Conservation (phyloP, 2,329 filamentous ascomycete genomes). For the Botrytis fabae region DNA sequence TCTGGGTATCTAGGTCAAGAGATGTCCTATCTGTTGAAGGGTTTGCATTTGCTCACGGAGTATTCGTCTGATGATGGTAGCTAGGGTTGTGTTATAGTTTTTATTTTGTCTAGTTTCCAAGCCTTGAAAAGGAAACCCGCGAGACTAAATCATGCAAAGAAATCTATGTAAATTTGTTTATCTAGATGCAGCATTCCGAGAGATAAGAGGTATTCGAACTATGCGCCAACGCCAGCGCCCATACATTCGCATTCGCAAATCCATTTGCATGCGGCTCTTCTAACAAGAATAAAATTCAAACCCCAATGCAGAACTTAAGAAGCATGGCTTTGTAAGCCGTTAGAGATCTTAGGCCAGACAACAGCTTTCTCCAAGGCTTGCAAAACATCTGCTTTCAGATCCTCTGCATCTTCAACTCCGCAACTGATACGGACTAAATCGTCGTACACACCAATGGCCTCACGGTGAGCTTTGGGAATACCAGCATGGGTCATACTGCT, state of each 20-base stretch:
- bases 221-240: slow-evolving; percentile 9
- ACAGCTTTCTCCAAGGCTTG: slow-evolving; percentile 80
- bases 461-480: slow-evolving; percentile 85
- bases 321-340: slow-evolving; percentile 29
- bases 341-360: slow-evolving; percentile 41
- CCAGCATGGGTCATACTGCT: slow-evolving; percentile 97
- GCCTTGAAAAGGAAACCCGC: neutral
- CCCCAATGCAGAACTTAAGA: neutral
- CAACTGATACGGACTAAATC: slow-evolving; percentile 92
- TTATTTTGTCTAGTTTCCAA: neutral
- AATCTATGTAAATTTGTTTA: neutral
- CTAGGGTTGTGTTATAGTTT: neutral
- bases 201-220: neutral
- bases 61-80: neutral
- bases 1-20: neutral
- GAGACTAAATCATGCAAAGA: neutral
- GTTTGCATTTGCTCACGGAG: neutral
- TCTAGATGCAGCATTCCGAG: neutral
- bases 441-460: slow-evolving; percentile 91
- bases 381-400: slow-evolving; percentile 78
- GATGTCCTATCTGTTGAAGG: neutral
- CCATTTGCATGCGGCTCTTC: neutral
- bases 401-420: slow-evolving; percentile 86
- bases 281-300: neutral
- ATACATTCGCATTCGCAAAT: neutral